phyloP scores from a whole-genome alignment of 2,329 filamentous ascomycete genomes.

The Trichoderma guizhouense region DNA sequence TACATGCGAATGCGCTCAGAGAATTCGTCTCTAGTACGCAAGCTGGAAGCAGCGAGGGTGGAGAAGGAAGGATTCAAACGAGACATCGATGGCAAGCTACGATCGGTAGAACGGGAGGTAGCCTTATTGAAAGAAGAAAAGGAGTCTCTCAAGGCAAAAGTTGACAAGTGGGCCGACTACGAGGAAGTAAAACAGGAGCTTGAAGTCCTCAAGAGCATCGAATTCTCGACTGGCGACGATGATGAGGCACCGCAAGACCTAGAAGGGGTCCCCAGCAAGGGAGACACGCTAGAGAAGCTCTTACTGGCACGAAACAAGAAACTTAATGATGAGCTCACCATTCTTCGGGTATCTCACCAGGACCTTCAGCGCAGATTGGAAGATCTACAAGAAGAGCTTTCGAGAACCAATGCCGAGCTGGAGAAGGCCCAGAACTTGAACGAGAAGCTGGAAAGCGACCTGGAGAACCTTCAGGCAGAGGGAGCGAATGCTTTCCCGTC shows the following conservation, averaged over 20 bases:
- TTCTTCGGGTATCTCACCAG: conserved; percentile 89
- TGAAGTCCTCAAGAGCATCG: conserved; percentile 95
- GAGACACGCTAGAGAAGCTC: conserved; percentile 85
- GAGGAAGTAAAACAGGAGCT: conserved; percentile 95
- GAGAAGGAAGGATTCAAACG: conserved; percentile 81
- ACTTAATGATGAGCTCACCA: conserved; percentile 85
- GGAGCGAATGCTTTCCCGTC: conserved; percentile 80
- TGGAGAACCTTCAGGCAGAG: conserved; percentile 83
- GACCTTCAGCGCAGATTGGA: conserved; percentile 81
- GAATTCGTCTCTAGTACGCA: conserved; percentile 86
- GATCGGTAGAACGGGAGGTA: conserved; percentile 76
- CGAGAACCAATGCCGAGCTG: conserved; percentile 77
- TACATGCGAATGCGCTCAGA: conserved; percentile 88
- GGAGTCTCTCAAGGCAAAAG: conserved; percentile 73
- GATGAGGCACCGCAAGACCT: conserved; percentile 55
- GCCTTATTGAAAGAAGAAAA: conserved; percentile 73
- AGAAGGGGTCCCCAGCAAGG: conserved; percentile 44
- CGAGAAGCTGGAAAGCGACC: conserved; percentile 85
- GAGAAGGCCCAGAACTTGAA: conserved; percentile 82
- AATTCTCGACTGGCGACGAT: conserved; percentile 88
- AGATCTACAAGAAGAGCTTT: conserved; percentile 78
- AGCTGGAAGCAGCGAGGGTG: conserved; percentile 76
- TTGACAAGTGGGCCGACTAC: conserved; percentile 89
- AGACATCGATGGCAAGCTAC: conserved; percentile 69
- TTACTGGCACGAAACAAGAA: conserved; percentile 94